Conservation (phyloP, 345 rosid genomes). For the Hypericum perforatum region DNA sequence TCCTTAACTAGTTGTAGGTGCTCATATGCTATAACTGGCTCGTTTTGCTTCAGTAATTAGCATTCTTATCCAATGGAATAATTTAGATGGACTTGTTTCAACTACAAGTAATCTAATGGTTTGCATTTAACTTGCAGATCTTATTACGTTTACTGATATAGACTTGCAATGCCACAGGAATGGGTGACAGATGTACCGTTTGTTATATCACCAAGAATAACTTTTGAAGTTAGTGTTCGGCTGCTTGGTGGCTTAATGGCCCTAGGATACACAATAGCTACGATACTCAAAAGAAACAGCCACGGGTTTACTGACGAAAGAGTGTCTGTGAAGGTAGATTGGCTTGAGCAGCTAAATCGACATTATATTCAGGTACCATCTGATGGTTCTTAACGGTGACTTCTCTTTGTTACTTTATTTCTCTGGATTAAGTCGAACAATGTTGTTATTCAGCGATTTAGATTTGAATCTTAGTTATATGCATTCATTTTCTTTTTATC, state of each 20-base stretch:
- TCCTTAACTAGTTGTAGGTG: too few species aligned
- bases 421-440: too few species aligned
- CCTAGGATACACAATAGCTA: conserved; percentile 88
- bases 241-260: conserved; percentile 99
- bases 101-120: background rate
- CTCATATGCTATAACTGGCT: too few species aligned
- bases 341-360: conserved; percentile 88
- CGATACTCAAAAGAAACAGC: conserved; percentile 92
- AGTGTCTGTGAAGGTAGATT: conserved; percentile 82
- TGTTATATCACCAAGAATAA: conserved; percentile 97
- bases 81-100: too few species aligned
- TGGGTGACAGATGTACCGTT: conserved; percentile 94
- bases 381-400: too few species aligned
- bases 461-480: too few species aligned
- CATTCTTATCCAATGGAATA: too few species aligned
- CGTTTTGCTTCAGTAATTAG: too few species aligned
- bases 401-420: too few species aligned
- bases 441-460: too few species aligned
- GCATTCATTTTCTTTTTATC: too few species aligned
- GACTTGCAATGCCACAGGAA: conserved; percentile 46
- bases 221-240: conserved; percentile 94
- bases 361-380: conserved; percentile 73
- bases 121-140: background rate
- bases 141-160: conserved; percentile 6
- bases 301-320: conserved; percentile 70